Evolutionary conservation across 2,329 filamentous ascomycete species (phyloP), one percentile per base, ranked within the genome.

Genomic region (Calonectria hongkongensis): DNA sequence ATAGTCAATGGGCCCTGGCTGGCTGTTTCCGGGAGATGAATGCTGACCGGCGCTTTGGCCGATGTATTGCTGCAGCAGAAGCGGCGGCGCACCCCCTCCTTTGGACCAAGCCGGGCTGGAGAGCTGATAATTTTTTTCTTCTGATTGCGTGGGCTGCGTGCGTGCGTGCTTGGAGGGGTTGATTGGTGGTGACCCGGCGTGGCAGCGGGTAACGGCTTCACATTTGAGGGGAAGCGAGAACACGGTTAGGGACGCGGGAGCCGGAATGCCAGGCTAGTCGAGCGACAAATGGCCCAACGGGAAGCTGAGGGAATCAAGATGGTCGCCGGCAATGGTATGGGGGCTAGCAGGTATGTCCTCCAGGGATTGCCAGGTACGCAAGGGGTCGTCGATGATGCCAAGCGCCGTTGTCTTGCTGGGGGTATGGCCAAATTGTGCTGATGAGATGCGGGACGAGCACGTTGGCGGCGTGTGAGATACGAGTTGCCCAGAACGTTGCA

Each of bases 1-100:
- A 78, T 72, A 78, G 75, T 73, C 70, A 79, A 79, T 70, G 74
- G 78, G 72, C 72, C 77, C 78, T 76, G 76, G 77, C 69, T 78
- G 71, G 63, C 68, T 74, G 54, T 67, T 68, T 71, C 64, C 43
- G 62, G 74, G 73, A 79, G 74, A 77, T 74, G 72, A 77, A 72
- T 76, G 78, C 78, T 80, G 78, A 80, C 76, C 62, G 75, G 73
- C 76, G 76, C 54, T 70, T 73, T 76, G 72, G 68, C 72, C 67
- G 76, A 78, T 76, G 77, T 75, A 75, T 67, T 77, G 71, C 71
- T 77, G 71, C 71, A 71, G 75, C 74, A 80, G 78, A 78, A 76
- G 76, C 78, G 77, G 70, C 75, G 71, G 72, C 76, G 70, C 72
- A 75, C 79, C 75, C 76, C 76, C 78, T 79, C 77, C 74, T 76